Evolutionary conservation across 1,284 basidiomycete genomes (phyloP), one percentile per base, ranked within the genome.

Genomic region (Pulveroboletus sp.): DNA sequence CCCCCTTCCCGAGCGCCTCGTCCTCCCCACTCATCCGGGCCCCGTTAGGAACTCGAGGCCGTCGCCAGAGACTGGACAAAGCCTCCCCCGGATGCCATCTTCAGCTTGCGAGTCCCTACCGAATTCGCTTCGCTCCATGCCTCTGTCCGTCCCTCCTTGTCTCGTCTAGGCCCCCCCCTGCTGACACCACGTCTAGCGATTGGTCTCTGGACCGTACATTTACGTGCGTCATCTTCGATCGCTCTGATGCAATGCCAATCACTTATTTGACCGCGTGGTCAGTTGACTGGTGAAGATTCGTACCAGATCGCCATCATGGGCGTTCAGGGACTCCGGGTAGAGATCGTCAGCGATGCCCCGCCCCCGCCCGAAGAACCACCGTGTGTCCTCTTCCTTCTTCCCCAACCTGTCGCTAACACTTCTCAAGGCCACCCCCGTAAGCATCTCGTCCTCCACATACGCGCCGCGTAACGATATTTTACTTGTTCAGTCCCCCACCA

Each of bases 21-120:
- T 10, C 29, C 38, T 38, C 31, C 50, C 43, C 45, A 11, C 44
- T 57, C 25, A 56, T 50, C 46, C 10, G 14, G 15, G 29, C 6
- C 9, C 17, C 48, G 20, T n/a, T 62, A 92, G 91, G 89, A 92
- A 73, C 81, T 92, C 28, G 87, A 89, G 62, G 81, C 78, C 26
- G 77, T 87, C 43, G 90, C 89, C n/a, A 78, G 86, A 66, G 87
- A 91, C 57, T 92, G 90, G 90, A 84, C 85, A 44, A 91, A 89
- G 67, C 89, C 89, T 26, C 88, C 89, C 18, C 87, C 89, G 53
- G 88, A 87, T 69, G 85, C 83, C 38, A 71, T 80, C 42, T 89
- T 91, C 75, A 79, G 78, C 62, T 74, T 92, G 49, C 85, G 90
- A 40, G 83, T 92, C 0, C 90, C 90, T 3, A 85, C 89, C n/a